Conservation (phyloP, 345 rosid genomes). For the Salix purpurea region DNA sequence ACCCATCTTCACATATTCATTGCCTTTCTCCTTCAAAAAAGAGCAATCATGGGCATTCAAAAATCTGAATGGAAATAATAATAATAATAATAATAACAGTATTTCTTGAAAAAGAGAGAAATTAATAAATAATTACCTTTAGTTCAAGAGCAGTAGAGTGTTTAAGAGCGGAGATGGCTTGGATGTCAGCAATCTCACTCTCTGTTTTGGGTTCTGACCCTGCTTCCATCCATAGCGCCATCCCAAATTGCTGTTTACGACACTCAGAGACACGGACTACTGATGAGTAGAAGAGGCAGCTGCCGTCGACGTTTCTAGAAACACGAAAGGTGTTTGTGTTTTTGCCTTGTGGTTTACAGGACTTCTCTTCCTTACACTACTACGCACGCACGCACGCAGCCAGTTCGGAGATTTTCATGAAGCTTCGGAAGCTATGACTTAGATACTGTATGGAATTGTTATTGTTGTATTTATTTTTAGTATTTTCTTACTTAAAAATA, state of each 20-base stretch:
- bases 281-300: no score
- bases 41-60: background rate
- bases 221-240: constrained; percentile 88
- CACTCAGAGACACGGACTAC: background rate
- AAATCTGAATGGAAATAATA: background rate
- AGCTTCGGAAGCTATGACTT: no score
- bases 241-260: constrained; percentile 1
- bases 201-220: constrained; percentile 67
- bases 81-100: background rate
- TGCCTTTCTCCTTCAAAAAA: constrained; percentile 69
- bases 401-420: no score
- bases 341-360: no score
- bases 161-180: constrained; percentile 58
- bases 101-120: background rate
- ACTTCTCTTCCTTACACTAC: no score
- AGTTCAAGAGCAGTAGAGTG: constrained; percentile 84
- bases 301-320: no score
- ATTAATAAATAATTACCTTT: constrained; percentile 41
- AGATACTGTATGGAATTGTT: no score
- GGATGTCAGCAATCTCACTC: constrained; percentile 60
- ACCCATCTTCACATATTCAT: constrained; percentile 79
- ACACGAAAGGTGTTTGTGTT: no score
- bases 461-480: no score
- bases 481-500: no score
- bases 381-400: no score